Evolutionary conservation across 225 moss, liverwort and hornwort genomes (phyloP).

Genomic region (Bryoerythrophyllum caledonicum): DNA sequence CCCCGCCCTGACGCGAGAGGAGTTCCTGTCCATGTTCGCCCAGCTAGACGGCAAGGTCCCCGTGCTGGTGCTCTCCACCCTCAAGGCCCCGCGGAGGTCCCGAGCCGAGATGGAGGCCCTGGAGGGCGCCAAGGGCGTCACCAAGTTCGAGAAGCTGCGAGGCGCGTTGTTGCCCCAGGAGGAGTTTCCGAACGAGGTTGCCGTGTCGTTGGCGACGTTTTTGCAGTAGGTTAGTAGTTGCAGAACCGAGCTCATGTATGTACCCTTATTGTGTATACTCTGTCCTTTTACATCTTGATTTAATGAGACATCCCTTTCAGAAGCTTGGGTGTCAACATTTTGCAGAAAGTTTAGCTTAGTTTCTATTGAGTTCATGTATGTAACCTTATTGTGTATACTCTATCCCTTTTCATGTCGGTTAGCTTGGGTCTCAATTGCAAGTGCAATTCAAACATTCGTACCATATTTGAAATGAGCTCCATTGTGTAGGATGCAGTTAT

Average conservation of each 20-base stretch:
- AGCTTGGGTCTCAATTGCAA: too few species aligned
- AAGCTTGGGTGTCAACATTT: too few species aligned
- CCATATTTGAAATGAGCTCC: too few species aligned
- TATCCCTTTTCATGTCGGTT: too few species aligned
- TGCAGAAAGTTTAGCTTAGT: too few species aligned
- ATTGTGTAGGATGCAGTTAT: too few species aligned
- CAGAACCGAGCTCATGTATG: constrained; percentile 14
- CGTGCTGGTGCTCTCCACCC: constrained; percentile 67
- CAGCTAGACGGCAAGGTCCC: constrained; percentile 61
- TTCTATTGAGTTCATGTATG: too few species aligned
- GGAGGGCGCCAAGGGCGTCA: constrained; percentile 68
- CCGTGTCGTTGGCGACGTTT: constrained; percentile 33
- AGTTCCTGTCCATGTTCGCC: constrained; percentile 69
- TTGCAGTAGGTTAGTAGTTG: constrained; percentile 35
- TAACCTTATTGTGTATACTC: too few species aligned
- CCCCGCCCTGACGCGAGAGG: constrained; percentile 68
- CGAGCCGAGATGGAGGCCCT: constrained; percentile 90
- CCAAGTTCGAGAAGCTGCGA: constrained; percentile 63
- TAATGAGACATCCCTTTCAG: background rate
- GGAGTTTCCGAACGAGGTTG: constrained; percentile 68
- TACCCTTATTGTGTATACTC: constrained; percentile 21
- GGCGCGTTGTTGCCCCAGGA: constrained; percentile 85
- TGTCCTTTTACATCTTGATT: background rate
- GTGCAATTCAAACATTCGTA: too few species aligned
- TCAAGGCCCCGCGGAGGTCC: constrained; percentile 75